A percentile compares a stretch with the other conserved stretches of the same genome.
Evolutionary conservation across 2,329 filamentous ascomycete species (phyloP).

Genomic region (Fusarium cyanostomum): DNA sequence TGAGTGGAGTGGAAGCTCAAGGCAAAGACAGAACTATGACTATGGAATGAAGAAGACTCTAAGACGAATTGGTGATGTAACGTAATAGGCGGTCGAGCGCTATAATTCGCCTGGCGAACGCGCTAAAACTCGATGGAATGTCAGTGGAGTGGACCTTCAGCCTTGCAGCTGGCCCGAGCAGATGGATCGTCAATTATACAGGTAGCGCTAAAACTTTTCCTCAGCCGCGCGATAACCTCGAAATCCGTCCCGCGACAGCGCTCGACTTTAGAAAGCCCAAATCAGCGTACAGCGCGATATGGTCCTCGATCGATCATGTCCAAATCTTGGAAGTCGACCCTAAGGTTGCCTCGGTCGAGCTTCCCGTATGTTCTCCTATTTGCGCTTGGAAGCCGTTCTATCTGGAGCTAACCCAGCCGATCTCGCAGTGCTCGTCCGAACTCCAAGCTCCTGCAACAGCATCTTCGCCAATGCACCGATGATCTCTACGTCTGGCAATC

Average conservation of each 20-base stretch:
- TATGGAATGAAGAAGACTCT: constrained; percentile 9
- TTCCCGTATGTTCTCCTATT: constrained; percentile 67
- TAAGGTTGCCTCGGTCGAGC: constrained; percentile 78
- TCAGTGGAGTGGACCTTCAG: constrained; percentile 29
- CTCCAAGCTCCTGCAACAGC: constrained; percentile 59
- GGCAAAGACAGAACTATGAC: constrained; percentile 1
- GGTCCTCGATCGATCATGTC: constrained; percentile 49
- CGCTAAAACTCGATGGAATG: constrained; percentile 24
- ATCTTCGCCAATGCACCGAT: constrained; percentile 83
- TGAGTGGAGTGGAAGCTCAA: not conserved
- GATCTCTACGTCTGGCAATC: constrained; percentile 91
- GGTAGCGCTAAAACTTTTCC: constrained; percentile 38
- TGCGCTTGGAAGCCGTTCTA: not conserved
- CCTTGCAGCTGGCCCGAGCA: constrained; percentile 39
- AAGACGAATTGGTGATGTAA: constrained; percentile 35
- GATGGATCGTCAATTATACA: constrained; percentile 21
- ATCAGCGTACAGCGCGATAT: constrained; percentile 37
- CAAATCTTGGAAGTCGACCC: constrained; percentile 76
- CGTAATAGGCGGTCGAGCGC: constrained; percentile 32
- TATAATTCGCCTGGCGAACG: constrained; percentile 25
- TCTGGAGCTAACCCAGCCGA: constrained; percentile 31
- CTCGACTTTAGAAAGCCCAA: constrained; percentile 3
- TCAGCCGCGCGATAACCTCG: constrained; percentile 25
- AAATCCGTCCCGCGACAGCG: constrained; percentile 6
- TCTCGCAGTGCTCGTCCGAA: constrained; percentile 60